These are phyloP conservation scores for Vitis rupestris DNA, from an alignment of 164 flowering plant genomes.

Conservation along the genomic window DNA sequence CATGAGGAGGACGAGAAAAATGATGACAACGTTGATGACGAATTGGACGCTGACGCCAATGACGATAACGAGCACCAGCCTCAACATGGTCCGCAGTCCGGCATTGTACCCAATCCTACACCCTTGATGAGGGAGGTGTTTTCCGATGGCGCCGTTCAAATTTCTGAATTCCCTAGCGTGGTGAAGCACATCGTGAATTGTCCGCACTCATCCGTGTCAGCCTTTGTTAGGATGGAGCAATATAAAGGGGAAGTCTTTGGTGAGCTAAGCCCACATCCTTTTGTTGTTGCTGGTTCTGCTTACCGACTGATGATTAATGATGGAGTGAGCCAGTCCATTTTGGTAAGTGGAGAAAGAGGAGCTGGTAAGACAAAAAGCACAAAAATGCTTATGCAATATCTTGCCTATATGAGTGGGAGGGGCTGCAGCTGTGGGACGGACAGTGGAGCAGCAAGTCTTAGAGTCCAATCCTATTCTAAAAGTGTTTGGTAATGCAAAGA, in stretches of 20 bases:
- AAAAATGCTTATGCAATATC: slow-evolving; percentile 92
- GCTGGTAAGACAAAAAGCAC: slow-evolving; percentile 99
- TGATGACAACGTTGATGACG: slow-evolving; percentile 43
- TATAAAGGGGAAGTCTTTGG: slow-evolving; percentile 90
- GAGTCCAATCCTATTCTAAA: slow-evolving; percentile 99
- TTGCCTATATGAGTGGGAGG: slow-evolving; percentile 92
- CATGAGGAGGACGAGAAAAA: slow-evolving; percentile 25
- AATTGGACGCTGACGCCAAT: slow-evolving; percentile 24
- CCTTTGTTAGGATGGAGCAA: slow-evolving; percentile 74
- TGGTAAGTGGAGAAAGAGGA: slow-evolving; percentile 99
- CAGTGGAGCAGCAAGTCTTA: slow-evolving; percentile 85
- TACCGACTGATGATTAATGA: slow-evolving; percentile 88
- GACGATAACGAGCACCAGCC: slow-evolving; percentile 19
- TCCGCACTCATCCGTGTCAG: slow-evolving; percentile 68
- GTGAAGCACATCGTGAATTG: slow-evolving; percentile 62
- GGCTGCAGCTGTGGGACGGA: slow-evolving; percentile 54
- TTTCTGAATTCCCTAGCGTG: slow-evolving; percentile 67
- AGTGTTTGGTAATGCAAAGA: slow-evolving; percentile 99
- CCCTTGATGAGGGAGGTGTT: slow-evolving; percentile 43
- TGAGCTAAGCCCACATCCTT: slow-evolving; percentile 96
- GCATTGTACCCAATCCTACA: slow-evolving; percentile 8
- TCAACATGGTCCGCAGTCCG: slow-evolving; percentile 22
- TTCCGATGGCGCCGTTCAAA: slow-evolving; percentile 38
- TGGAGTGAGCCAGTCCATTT: slow-evolving; percentile 85
- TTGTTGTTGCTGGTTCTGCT: slow-evolving; percentile 96